Base-by-base conservation (phyloP, 2,329 filamentous ascomycete species). In the Aspergillus luchuensis region DNA sequence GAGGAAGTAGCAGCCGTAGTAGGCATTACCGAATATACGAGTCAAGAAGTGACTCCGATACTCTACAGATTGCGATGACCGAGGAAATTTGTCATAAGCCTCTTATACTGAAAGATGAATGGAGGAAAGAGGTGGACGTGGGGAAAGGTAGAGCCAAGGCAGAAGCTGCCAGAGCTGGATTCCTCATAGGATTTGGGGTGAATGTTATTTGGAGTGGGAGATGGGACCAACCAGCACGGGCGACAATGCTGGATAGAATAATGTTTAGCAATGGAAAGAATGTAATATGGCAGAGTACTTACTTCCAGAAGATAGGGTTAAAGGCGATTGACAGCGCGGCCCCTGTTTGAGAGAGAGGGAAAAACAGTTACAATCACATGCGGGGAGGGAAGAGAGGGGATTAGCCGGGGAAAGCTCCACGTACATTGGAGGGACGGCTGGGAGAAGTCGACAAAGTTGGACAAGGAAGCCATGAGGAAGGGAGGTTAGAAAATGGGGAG, bases 301-400 rank as follows among this genome's bases (percentile, higher is more conserved):
- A 97, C 93, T 99, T 99, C 95, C 95, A 99, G 79, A 97, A 98
- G n/a, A 95, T 89, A 21, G 95, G 95, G 79, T 99, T 99, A 80
- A 99, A 98, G 52, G 89, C 85, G 79, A 99, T 96, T 56, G 91
- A 86, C 58, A 83, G 84, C 51, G 89, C 91, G 68, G 92, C 91
- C 68, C 95, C 93, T 97, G 64, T 61, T 63, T 28, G 7, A 8
- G 48, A 28, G 57, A 59, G 48, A 53, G 33, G 11, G 4, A 39
- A 15, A 17, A 10, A 45, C 33, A 39, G 56, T 65, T 68, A 63
- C 60, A 56, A 71, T 72, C 69, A 74, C 70, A 72, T 72, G 69
- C 63, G 59, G 69, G 67, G 56, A 60, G 52, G 30, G 47, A 30
- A 33, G 11, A 23, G n/a, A 15, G 30, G 50, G 55, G 28, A 51